Evolutionary conservation across 768 basidiomycete species (phyloP).

Genomic region (Mycena vitilis): DNA sequence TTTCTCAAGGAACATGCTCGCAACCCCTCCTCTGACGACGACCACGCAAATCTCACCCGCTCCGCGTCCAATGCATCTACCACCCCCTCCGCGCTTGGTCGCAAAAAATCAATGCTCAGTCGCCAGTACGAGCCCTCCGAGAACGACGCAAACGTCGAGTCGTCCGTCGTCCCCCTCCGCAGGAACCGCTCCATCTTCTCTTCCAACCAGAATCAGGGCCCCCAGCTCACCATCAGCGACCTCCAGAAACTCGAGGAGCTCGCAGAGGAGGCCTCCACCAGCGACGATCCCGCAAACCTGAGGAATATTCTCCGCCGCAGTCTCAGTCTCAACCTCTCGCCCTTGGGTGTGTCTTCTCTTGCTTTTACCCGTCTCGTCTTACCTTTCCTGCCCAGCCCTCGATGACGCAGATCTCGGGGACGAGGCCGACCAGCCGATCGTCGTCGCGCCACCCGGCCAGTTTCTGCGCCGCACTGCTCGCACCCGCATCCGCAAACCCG

Average conservation of each 20-base stretch:
- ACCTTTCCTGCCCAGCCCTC: slow-evolving; percentile 77
- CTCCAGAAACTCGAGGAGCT: slow-evolving; percentile 94
- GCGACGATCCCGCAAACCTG: slow-evolving; percentile 84
- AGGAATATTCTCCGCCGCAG: slow-evolving; percentile 85
- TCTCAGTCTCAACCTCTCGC: slow-evolving; percentile 87
- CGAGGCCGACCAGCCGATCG: slow-evolving; percentile 91
- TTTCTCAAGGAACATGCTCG: slow-evolving; percentile 95
- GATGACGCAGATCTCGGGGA: slow-evolving; percentile 76
- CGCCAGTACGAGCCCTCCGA: slow-evolving; percentile 89
- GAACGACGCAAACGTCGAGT: slow-evolving; percentile 81
- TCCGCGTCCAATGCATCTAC: slow-evolving; percentile 59
- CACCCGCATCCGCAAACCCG: slow-evolving; percentile 94
- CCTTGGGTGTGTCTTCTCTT: slow-evolving; percentile 74
- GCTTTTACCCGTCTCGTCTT: slow-evolving; percentile 26
- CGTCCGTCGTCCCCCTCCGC: slow-evolving; percentile 73
- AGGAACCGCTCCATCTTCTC: slow-evolving; percentile 73
- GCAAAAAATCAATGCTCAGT: slow-evolving; percentile 94
- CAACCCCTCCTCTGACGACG: slow-evolving; percentile 63
- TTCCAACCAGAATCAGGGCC: slow-evolving; percentile 64
- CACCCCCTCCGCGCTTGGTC: slow-evolving; percentile 65
- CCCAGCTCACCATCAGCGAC: slow-evolving; percentile 92
- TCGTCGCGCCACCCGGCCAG: slow-evolving; percentile 87
- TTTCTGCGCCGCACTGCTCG: slow-evolving; percentile 92
- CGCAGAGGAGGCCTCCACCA: slow-evolving; percentile 88
- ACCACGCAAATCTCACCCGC: slow-evolving; percentile 48